Evolutionary conservation across 1,139 yeast genomes (phyloP).

Genomic region (Scheffersomyces parashehatae): DNA sequence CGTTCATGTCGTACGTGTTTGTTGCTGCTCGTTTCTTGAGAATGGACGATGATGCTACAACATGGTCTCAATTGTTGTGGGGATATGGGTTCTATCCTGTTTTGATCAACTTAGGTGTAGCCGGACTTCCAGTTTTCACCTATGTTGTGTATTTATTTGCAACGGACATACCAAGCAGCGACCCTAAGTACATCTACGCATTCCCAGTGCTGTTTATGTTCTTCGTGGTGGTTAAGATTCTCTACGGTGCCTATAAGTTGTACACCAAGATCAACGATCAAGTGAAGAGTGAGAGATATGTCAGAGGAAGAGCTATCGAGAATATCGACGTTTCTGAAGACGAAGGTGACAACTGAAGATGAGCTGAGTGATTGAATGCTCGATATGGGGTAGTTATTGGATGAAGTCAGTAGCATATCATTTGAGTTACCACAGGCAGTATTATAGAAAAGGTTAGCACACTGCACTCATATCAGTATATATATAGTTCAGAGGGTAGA

Average conservation of each 20-base stretch:
- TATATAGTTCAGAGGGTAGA: too few relatives aligned
- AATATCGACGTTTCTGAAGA: constrained; percentile 40
- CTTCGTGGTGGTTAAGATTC: constrained; percentile 14
- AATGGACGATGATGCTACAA: not conserved
- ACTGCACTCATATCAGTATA: too few relatives aligned
- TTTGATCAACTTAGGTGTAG: not conserved
- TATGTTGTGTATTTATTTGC: not conserved
- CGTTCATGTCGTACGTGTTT: constrained; percentile 9
- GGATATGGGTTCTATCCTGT: not conserved
- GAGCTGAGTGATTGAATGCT: not conserved
- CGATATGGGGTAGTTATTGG: too few relatives aligned
- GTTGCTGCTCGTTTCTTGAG: not conserved
- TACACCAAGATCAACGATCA: constrained; percentile 35
- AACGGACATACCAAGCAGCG: not conserved
- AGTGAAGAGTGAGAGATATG: constrained; percentile 62
- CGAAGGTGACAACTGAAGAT: constrained; percentile 1
- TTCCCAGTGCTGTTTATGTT: constrained; percentile 10
- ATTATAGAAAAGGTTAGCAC: too few relatives aligned
- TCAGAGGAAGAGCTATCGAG: constrained; percentile 61
- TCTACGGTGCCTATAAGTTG: constrained; percentile 10
- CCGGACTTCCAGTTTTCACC: not conserved
- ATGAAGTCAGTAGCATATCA: too few relatives aligned
- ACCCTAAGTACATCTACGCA: constrained; percentile 1
- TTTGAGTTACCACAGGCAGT: too few relatives aligned
- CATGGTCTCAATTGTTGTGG: not conserved